A percentile compares a stretch with the other conserved stretches of the same genome.
Evolutionary conservation across 352 stramenopile genomes (phyloP).

Genomic region (Proteromonas lacertae): DNA sequence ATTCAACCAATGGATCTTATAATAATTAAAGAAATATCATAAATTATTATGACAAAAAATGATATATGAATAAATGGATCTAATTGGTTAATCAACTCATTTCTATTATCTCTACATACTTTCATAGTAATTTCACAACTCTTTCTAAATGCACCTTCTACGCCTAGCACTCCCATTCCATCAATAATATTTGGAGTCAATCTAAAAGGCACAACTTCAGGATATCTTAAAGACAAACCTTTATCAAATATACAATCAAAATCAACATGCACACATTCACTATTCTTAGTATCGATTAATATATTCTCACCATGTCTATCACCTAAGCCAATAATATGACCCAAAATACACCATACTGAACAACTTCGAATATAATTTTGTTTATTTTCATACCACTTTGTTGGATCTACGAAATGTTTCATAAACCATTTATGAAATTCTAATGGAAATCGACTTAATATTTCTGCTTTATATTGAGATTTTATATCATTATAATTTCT

Average conservation of each 20-base stretch:
- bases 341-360: constrained; percentile 82
- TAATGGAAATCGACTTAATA: constrained; percentile 11
- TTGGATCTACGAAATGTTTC: constrained; percentile 80
- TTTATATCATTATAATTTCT: neutral
- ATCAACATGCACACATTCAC: constrained; percentile 96
- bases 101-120: constrained; percentile 49
- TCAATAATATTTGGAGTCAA: constrained; percentile 97
- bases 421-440: constrained; percentile 95
- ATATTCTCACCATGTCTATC: constrained; percentile 96
- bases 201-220: constrained; percentile 97
- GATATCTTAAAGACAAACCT: constrained; percentile 68
- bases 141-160: constrained; percentile 9
- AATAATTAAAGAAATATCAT: neutral
- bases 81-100: constrained; percentile 82
- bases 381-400: constrained; percentile 79
- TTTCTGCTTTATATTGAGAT: neutral
- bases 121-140: too few species aligned
- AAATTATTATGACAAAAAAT: constrained; percentile 11
- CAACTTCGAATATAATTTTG: constrained; percentile 29
- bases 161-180: constrained; percentile 70
- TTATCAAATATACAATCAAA: constrained; percentile 99
- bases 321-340: constrained; percentile 58
- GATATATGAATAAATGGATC: constrained; percentile 97
- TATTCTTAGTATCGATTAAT: constrained; percentile 74
- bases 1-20: neutral